Conservation (phyloP, 2,329 filamentous ascomycete species). For the Elsinoe batatas region DNA sequence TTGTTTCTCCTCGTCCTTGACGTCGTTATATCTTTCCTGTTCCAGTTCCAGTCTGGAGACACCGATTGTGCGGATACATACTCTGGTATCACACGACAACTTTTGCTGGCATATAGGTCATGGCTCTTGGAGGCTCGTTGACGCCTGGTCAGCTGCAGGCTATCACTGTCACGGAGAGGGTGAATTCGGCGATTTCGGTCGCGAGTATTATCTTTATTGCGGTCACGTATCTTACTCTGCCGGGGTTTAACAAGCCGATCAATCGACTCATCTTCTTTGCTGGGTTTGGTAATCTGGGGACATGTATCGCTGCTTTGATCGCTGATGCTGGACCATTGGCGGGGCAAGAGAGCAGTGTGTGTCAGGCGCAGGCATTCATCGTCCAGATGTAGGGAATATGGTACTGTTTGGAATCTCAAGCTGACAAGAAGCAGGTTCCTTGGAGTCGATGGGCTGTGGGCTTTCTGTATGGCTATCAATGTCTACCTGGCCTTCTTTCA, state of each 20-base stretch:
- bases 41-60: not conserved
- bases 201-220: slow-evolving; percentile 13
- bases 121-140: not conserved
- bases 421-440: slow-evolving; percentile 5
- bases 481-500: slow-evolving; percentile 14
- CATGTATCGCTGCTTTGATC: slow-evolving; percentile 13
- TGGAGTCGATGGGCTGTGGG: slow-evolving; percentile 13
- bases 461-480: slow-evolving; percentile 15
- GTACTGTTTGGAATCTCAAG: not conserved
- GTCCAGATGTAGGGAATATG: slow-evolving; percentile 7
- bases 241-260: slow-evolving; percentile 13
- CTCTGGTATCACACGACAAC: not conserved
- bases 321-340: slow-evolving; percentile 8
- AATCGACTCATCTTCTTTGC: slow-evolving; percentile 14
- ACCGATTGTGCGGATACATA: not conserved
- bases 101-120: not conserved
- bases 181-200: slow-evolving; percentile 9
- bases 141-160: slow-evolving; percentile 2
- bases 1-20: not conserved
- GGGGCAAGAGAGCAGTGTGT: slow-evolving; percentile 4
- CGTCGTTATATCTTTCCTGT: not conserved
- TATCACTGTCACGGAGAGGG: slow-evolving; percentile 11
- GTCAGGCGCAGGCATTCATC: slow-evolving; percentile 13
- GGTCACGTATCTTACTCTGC: slow-evolving; percentile 2
- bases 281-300: slow-evolving; percentile 11